Percentiles rank a stretch among this genome's conserved stretches.
Conservation (phyloP, 2,329 filamentous ascomycete species). For the Phoma sp. region DNA sequence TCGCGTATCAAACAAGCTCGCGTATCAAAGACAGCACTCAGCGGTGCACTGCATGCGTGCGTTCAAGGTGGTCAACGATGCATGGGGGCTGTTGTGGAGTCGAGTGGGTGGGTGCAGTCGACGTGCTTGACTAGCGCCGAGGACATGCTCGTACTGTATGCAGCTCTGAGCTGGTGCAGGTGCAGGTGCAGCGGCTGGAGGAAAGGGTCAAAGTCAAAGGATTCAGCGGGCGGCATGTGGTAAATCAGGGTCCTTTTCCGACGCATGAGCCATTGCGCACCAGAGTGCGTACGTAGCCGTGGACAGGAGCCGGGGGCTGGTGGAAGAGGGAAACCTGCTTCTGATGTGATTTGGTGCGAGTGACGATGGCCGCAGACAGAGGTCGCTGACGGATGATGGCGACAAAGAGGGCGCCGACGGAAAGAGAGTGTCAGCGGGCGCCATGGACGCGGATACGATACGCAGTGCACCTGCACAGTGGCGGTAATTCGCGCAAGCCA, state of each 20-base stretch:
- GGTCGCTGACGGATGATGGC: slow-evolving; percentile 7
- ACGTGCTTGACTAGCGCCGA: slow-evolving; percentile 6
- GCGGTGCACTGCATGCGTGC: slow-evolving; percentile 7
- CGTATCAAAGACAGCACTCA: slow-evolving; percentile 2
- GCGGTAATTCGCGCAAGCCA: not conserved
- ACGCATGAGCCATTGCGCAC: slow-evolving; percentile 16
- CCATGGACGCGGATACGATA: no score
- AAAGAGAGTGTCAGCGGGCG: slow-evolving; percentile 6
- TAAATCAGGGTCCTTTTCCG: slow-evolving; percentile 16
- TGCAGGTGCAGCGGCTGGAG: slow-evolving; percentile 7
- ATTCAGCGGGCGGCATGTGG: slow-evolving; percentile 2
- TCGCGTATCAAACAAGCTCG: not conserved
- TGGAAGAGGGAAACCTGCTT: slow-evolving; percentile 15
- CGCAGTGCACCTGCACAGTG: no score
- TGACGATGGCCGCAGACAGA: slow-evolving; percentile 3
- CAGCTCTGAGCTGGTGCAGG: not conserved
- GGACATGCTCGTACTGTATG: slow-evolving; percentile 2
- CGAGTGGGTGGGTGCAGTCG: not conserved
- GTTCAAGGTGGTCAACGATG: slow-evolving; percentile 6
- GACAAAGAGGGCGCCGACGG: slow-evolving; percentile 3
- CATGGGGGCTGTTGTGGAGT: slow-evolving; percentile 2
- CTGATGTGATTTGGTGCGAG: slow-evolving; percentile 3
- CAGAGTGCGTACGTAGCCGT: slow-evolving; percentile 12
- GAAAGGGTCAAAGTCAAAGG: not conserved
- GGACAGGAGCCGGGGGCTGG: not conserved